Evolutionary conservation across 2,329 filamentous ascomycete species (phyloP), one percentile per base, ranked within the genome.

Genomic region (Clonostachys chloroleuca): DNA sequence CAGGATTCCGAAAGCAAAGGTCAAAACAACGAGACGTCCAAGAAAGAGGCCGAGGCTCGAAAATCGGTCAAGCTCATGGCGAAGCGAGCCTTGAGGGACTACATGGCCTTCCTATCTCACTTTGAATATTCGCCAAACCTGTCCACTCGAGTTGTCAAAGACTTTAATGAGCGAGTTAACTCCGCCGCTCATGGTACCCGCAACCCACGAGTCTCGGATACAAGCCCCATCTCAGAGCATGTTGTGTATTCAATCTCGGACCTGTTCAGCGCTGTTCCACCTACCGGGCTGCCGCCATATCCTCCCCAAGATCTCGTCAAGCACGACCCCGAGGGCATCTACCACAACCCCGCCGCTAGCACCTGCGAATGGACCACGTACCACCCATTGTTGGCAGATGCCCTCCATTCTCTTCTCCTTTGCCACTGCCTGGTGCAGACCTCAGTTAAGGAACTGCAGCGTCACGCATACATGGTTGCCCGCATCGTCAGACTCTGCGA

Each of bases 381-480:
- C 61, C 89, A 95, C 57, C 90, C 89, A 1, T 75, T 94, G 9
- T 74, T 95, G 12, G 83, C 83, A 7, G 89, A 95, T 54, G 86
- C 86, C 2, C 76, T 95, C 1, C 89, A 95, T 63, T 85, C 83
- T 5, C 67, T 94, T 2, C 80, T 95, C 9, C 78, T 95, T 39
- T 87, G 84, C 54, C 89, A 95, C 64, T 80, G 80, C n/a, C 79
- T 95, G 10, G 68, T 89, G 8, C 89, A 92, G 64, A 95, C 89
- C 1, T 87, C 88, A 0, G 65, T 80, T 12, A 89, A 87, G 56
- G 89, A 94, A 62, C 78, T 92, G 34, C 80, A 84, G 44, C 86
- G 89, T 35, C 88, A 94, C 60, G 87, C 88, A 1, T 78, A 90
- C 69, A 94, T 92, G 78, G 89, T 86, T 5, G 87, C 89, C 14